Base-by-base conservation (phyloP, 192 early-diverging fungal species). In the Chytriomyces sp. region DNA sequence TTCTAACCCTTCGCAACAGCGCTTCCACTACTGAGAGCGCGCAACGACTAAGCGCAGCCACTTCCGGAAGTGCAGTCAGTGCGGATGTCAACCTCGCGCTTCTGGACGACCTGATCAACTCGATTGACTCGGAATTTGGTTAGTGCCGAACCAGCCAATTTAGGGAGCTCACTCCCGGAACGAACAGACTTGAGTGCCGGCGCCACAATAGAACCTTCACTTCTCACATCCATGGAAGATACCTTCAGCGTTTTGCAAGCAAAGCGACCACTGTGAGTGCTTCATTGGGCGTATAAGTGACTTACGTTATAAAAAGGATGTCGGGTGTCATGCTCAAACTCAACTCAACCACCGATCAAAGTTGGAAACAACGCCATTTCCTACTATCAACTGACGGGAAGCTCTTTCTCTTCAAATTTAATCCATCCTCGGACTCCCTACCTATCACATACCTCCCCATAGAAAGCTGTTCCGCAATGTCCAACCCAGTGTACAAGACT, bases 381-480 rank as follows among this genome's bases (percentile, higher is more conserved):
- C 25, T 65, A 0, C 31, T 65, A 12, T 32, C 64, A 14, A 22
- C n/a, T 1, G 64, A 65, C 41, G 64, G n/a, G 14, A 65, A 65
- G 17, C 44, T 65, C 17, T 65, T 52, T 7, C 64, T 65, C 41
- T 65, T 65, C 64, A 65, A 65, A 10, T 12, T n/a, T 4, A 41
- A 12, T 41, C 10, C 64, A 1, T 26, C 40, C 1, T 41, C n/a
- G 10, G 10, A 17, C 8, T 12, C 38, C 0, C 14, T 52, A 7
- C 64, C 64, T 31, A 52, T 65, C 17, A 52, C 64, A 1, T 65
- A 32, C 38, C 14, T 65, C 40, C 64, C 64, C 28, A 17, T 65
- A 8, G 28, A 17, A 7, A 14, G 25, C 7, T 65, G 22, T 41
- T 22, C 19, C 10, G 64, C 14, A 12, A 19, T 52, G 14, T 41